Evolutionary conservation across 2,329 filamentous ascomycete genomes (phyloP).

Genomic region (Nigrograna mackinnonii): DNA sequence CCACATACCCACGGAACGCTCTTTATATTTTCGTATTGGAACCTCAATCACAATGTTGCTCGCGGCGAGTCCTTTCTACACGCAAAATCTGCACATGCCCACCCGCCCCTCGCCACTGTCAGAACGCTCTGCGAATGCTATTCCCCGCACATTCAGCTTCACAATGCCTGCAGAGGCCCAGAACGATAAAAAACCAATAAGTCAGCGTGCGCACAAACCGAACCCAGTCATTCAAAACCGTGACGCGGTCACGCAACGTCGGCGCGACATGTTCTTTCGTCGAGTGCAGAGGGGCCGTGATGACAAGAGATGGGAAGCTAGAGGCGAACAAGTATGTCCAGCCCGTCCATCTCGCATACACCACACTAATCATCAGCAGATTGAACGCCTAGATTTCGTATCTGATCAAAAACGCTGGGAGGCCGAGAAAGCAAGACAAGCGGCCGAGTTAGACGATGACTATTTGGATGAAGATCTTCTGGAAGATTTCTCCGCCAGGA

Average conservation of each 20-base stretch:
- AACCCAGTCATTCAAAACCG: constrained; percentile 66
- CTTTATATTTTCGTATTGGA: too few species aligned
- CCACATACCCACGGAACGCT: too few species aligned
- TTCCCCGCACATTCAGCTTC: constrained; percentile 27
- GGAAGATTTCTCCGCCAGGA: constrained; percentile 12
- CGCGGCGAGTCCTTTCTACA: constrained; percentile 24
- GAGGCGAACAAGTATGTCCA: constrained; percentile 50
- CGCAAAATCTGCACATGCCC: constrained; percentile 33
- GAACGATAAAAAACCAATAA: constrained; percentile 19
- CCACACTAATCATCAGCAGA: constrained; percentile 30
- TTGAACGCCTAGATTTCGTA: constrained; percentile 52
- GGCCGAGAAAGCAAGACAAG: constrained; percentile 45
- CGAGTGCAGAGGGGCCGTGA: constrained; percentile 53
- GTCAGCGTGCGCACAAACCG: constrained; percentile 54
- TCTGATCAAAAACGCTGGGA: constrained; percentile 49
- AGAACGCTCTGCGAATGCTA: constrained; percentile 45
- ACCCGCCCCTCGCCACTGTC: constrained; percentile 48
- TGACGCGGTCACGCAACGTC: constrained; percentile 64
- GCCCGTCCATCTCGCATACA: not conserved
- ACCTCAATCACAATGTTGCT: constrained; percentile 27
- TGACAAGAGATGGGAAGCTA: constrained; percentile 48
- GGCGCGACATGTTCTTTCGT: constrained; percentile 71
- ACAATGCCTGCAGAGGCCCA: constrained; percentile 26
- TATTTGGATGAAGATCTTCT: constrained; percentile 25
- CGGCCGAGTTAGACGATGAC: constrained; percentile 33